Evolutionary conservation across 179 eudicot genomes (phyloP), one percentile per base, ranked within the genome.

Genomic region (Silene noctiflora): DNA sequence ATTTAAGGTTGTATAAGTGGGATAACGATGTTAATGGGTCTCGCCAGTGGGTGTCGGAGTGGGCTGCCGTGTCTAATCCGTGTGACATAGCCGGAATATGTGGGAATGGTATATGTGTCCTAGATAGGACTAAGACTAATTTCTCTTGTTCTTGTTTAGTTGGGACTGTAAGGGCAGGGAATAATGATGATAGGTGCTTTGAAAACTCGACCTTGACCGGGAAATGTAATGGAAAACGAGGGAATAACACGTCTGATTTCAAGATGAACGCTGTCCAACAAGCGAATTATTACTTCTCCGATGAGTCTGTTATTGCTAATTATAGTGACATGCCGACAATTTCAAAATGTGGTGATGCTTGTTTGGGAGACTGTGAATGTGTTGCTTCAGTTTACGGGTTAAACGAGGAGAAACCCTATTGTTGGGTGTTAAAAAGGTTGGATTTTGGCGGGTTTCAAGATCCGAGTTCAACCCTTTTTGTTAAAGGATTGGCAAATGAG

Each of bases 31-130:
- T 90, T 6, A 92, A 94, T 68, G 92, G 94, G 22, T 89, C 98
- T 1, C 82, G 86, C 0, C 95, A 89, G 75, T 94, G 98, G 97
- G 93, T 94, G 0, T 25, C 93, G 0, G 97, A 94, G 66, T 94
- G 97, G 97, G 98, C 96, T 0, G 93, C 98, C 0, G 93, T 92
- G 33, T 89, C 97, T 3, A 88, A 91, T 74, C 97, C 97, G 0
- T 94, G 98, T 76, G 89, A 84, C 68, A 91, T 94, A 25, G 96
- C 97, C 4, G 97, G 97, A 0, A 81, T 85, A 24, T 94, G 98
- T 55, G 98, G 98, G 27, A 91, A 92, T 73, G 98, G 98, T 59
- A 78, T 89, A 27, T 94, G 98, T 76, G 81, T 78, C 59, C 73
- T 94, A 53, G 93, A 92, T 63, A 78, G 59, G 72, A 86, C 83